Evolutionary conservation across 495 filamentous ascomycete species (phyloP), one percentile per base, ranked within the genome.

Genomic region (Podospora anserina): DNA sequence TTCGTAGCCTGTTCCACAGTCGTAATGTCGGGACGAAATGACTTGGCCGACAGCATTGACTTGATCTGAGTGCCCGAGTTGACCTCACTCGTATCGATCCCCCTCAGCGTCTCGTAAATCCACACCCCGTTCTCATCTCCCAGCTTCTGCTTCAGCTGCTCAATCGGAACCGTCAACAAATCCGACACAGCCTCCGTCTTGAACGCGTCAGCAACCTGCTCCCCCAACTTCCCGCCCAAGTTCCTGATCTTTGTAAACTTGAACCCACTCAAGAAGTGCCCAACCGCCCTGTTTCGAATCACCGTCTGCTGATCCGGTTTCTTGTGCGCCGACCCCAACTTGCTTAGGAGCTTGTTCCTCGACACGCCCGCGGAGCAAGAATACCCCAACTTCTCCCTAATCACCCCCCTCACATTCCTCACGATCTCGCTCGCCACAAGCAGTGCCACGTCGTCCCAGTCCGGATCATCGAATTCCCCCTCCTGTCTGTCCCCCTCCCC

Each of bases 1-100:
- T 88, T 90, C 6, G 86, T 82, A 2, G 89, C 96, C 77, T 96
- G 92, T 27, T 95, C 93, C n/a, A 85, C 77, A 16, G 82, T 87
- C 70, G 88, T 91, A 74, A 99, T 92, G 68, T 83, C 88, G 1
- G 95, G 95, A 5, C 93, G 86, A 71, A 99, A 99, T 0, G 93
- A 95, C 75, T 99, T 99, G 58, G 95, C 94, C 2, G 92, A 96
- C n/a, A 97, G 85, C 95, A 99, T 99, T 23, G 91, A 94, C 75
- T 98, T 97, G 76, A 97, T 96, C 72, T 93, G 91, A 15, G 93
- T 97, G 67, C 95, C 87, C 49, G 93, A 84, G 72, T 92, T 97
- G 71, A 98, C 93, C 79, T 97, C 93, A 74, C 90, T 96, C 55
- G 80, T 77, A 76, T 99, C 95, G 63, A 92, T 88, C 0, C 95